These are phyloP conservation scores for Blumeria hordei DNA, from an alignment of 2,329 filamentous ascomycete species.

Conservation along the genomic window DNA sequence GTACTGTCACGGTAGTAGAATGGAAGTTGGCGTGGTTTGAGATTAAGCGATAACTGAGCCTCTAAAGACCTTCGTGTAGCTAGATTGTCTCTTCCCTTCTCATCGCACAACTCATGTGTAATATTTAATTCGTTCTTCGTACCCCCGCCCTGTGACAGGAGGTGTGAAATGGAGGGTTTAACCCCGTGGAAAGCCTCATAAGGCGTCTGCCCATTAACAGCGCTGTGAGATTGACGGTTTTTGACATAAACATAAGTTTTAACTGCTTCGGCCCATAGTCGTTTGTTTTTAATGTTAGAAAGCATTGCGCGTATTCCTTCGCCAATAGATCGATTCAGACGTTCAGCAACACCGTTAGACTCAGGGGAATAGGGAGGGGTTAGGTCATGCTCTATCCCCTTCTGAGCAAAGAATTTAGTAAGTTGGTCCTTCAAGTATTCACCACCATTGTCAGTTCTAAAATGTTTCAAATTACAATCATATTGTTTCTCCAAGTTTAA, in stretches of 20 bases:
- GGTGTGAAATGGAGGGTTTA: background rate
- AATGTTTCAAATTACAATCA: background rate
- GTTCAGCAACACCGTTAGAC: background rate
- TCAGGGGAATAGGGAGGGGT: background rate
- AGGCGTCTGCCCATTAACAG: background rate
- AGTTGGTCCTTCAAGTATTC: background rate
- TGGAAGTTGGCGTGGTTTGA: too few species aligned
- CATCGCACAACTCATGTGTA: too few species aligned
- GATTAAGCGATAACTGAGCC: too few species aligned
- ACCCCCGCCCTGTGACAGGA: too few species aligned
- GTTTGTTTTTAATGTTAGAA: background rate
- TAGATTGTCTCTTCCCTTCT: too few species aligned
- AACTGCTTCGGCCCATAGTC: background rate
- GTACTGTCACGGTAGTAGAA: too few species aligned
- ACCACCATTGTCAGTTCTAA: background rate
- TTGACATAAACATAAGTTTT: conserved; percentile 1
- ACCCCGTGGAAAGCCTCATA: background rate
- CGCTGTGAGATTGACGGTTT: background rate
- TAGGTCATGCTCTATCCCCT: background rate
- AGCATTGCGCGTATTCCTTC: background rate
- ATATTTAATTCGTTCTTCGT: too few species aligned
- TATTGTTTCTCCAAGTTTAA: background rate
- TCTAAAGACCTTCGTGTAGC: too few species aligned
- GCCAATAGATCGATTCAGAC: background rate
- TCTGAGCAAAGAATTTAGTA: background rate